Percentiles rank a stretch among this genome's conserved stretches.
Conservation (phyloP, 1,139 yeast species). For the Debaryomyces sp. region DNA sequence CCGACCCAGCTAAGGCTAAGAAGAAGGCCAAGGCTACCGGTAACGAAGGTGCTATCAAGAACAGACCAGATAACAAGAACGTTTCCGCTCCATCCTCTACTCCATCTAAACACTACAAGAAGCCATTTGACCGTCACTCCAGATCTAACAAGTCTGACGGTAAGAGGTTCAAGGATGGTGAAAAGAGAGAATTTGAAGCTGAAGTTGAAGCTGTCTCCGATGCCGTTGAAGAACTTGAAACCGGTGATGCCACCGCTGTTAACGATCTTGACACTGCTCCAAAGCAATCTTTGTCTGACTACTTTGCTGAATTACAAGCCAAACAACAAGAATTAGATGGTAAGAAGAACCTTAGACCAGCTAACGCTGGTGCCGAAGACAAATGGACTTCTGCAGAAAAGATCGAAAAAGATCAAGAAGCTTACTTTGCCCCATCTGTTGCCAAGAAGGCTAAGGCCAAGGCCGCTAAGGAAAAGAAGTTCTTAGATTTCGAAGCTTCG, state of each 20-base stretch:
- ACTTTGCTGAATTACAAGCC: constrained; percentile 63
- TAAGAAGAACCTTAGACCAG: constrained; percentile 48
- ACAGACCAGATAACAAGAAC: constrained; percentile 73
- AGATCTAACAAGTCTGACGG: constrained; percentile 81
- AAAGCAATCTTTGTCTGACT: constrained; percentile 70
- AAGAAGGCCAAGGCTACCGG: constrained; percentile 74
- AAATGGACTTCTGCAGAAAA: constrained; percentile 67
- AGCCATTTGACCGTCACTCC: constrained; percentile 79
- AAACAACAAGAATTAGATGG: constrained; percentile 51
- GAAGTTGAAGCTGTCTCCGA: constrained; percentile 66
- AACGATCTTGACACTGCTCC: constrained; percentile 46
- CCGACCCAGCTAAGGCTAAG: constrained; percentile 80
- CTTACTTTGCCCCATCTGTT: constrained; percentile 56
- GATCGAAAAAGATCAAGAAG: constrained; percentile 60
- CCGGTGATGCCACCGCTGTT: constrained; percentile 40
- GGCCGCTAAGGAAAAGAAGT: constrained; percentile 68
- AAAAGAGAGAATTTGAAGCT: constrained; percentile 60
- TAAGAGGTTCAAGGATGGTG: constrained; percentile 81
- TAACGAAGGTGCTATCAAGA: constrained; percentile 88
- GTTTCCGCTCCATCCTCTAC: constrained; percentile 61
- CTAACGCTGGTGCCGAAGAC: constrained; percentile 62
- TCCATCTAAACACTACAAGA: constrained; percentile 60
- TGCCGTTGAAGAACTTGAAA: constrained; percentile 56
- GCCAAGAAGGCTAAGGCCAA: constrained; percentile 64
- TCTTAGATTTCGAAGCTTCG: constrained; percentile 66